Evolutionary conservation across 306 rosid species (phyloP).

Genomic region (Quercus robur): DNA sequence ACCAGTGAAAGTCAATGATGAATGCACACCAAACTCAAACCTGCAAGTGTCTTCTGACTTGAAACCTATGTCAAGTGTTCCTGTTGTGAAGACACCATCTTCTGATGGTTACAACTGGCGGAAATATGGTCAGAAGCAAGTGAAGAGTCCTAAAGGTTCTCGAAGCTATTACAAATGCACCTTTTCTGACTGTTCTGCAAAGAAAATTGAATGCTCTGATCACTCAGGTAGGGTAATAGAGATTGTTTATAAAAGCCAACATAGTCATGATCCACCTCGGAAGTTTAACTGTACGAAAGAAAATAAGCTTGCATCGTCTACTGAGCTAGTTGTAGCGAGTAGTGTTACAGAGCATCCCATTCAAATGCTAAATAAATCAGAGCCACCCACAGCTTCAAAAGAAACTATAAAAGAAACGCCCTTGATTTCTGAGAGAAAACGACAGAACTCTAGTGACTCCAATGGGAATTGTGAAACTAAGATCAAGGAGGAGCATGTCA

Average conservation of each 20-base stretch:
- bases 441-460: slow-evolving; percentile 34
- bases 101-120: slow-evolving; percentile 98
- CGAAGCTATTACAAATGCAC: slow-evolving; percentile 93
- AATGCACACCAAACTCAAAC: slow-evolving; percentile 20
- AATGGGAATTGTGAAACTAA: slow-evolving; percentile 45
- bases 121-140: slow-evolving; percentile 99
- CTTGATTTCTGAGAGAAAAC: slow-evolving; percentile 50
- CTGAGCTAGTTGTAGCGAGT: slow-evolving; percentile 42
- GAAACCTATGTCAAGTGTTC: slow-evolving; percentile 42
- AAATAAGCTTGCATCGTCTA: slow-evolving; percentile 36
- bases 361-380: slow-evolving; percentile 40
- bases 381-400: slow-evolving; percentile 53
- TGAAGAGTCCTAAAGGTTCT: slow-evolving; percentile 90
- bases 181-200: slow-evolving; percentile 63
- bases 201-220: slow-evolving; percentile 85
- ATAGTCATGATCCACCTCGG: slow-evolving; percentile 77
- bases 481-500: slow-evolving; percentile 60
- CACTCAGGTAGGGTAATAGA: slow-evolving; percentile 58
- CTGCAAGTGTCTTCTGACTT: slow-evolving; percentile 39
- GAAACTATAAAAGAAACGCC: slow-evolving; percentile 44
- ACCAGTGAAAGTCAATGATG: slow-evolving; percentile 26
- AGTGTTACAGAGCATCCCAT: slow-evolving; percentile 36
- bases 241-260: slow-evolving; percentile 74
- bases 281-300: slow-evolving; percentile 50
- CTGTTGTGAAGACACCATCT: slow-evolving; percentile 52